Base-by-base conservation (phyloP, 23 red algal genomes). In the Chondrus crispus region DNA sequence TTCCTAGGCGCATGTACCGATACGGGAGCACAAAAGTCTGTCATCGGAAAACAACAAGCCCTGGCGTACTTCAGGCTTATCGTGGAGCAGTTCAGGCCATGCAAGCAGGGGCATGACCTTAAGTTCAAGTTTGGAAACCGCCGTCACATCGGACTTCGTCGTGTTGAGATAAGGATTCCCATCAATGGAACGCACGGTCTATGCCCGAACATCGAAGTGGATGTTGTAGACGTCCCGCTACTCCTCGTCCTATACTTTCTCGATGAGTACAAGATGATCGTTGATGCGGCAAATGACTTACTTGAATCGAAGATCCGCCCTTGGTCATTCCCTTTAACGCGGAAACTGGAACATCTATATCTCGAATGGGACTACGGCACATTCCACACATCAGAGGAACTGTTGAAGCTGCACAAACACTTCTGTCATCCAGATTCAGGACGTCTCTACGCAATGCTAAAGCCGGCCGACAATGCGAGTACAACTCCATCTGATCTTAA, bases 391-490 rank as follows among this genome's bases (percentile, higher is more conserved):
- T 30, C 46, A 4, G 0, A n/a, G 30, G 1, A 85, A 51, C 81
- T 85, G 3, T 18, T 30, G 4, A 40, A 68, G 0, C 46, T 73
- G 24, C 60, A 85, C 81, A 0, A 24, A 10, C 81, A 85, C 50
- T 85, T 85, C 18, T 46, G 64, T 44, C 81, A 85, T 22, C 81
- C 81, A 62, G 22, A 62, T 64, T 48, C 81, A 43, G 26, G 43
- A 77, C 71, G 12, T 35, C 71, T 77, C 43, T 77, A 46, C 71
- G 10, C 26, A 39, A 0, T 85, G 49, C 33, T 85, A 42, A 13
- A 41, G 14, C 49, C 50, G 0, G 81, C 81, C 18, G 44, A 2
- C 14, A 28, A 29, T 68, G 52, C 30, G 37, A n/a, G n/a, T n/a
- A n/a, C n/a, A n/a, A n/a, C n/a, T n/a, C n/a, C n/a, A n/a, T n/a